These are phyloP conservation scores for Candida coleopterorum DNA, from an alignment of 805 yeast genomes.

Conservation along the genomic window DNA sequence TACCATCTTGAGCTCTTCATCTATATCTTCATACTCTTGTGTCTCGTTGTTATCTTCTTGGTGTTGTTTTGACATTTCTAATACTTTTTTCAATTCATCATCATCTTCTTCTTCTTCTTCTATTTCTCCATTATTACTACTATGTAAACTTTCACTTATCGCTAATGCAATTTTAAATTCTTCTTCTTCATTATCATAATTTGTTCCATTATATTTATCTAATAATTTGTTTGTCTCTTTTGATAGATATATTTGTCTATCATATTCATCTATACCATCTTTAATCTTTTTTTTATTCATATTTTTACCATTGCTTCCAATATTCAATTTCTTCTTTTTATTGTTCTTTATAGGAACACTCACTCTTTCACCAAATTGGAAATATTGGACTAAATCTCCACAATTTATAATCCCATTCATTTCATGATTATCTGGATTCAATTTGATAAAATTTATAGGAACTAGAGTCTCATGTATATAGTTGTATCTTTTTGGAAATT, in stretches of 20 bases:
- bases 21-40: conserved; percentile 8
- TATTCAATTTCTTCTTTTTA: conserved; percentile 9
- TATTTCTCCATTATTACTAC: conserved; percentile 4
- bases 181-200: conserved; percentile 31
- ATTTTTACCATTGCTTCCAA: conserved; percentile 20
- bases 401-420: conserved; percentile 37
- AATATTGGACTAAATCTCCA: conserved; percentile 42
- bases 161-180: conserved; percentile 41
- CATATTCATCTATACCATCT: conserved; percentile 35
- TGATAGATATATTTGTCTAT: conserved; percentile 20
- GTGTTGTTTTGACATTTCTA: conserved; percentile 15
- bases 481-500: conserved; percentile 22
- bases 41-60: background rate
- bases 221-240: conserved; percentile 23
- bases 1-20: conserved; percentile 16
- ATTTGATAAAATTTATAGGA: conserved; percentile 22
- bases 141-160: conserved; percentile 25
- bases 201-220: conserved; percentile 45
- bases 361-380: conserved; percentile 40
- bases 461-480: conserved; percentile 18
- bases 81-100: conserved; percentile 23
- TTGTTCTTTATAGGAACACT: conserved; percentile 4
- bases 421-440: conserved; percentile 20
- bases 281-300: conserved; percentile 20
- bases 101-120: conserved; percentile 31